phyloP scores from a whole-genome alignment of 495 filamentous ascomycete species.

The Hyaloscypha finlandica region DNA sequence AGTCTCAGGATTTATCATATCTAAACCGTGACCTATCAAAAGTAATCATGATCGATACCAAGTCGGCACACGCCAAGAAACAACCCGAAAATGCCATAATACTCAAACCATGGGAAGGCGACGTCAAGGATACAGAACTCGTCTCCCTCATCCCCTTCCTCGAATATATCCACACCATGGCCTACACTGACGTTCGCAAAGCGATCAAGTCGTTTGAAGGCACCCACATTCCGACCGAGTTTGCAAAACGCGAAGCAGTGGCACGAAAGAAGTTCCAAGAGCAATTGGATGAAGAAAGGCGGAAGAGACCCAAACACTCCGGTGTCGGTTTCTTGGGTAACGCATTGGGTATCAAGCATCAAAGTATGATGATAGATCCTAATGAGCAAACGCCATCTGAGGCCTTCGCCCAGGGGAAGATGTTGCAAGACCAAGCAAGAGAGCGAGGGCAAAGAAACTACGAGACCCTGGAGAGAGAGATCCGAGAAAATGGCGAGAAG shows the following conservation, averaged over 20 bases:
- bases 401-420: conserved; percentile 85
- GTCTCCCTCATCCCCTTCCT: conserved; percentile 91
- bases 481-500: conserved; percentile 87
- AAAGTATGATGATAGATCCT: conserved; percentile 42
- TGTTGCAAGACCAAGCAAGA: conserved; percentile 88
- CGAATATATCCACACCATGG: conserved; percentile 95
- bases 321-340: conserved; percentile 64
- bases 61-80: conserved; percentile 71
- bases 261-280: conserved; percentile 79
- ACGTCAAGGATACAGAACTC: conserved; percentile 77
- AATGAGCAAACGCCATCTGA: conserved; percentile 71
- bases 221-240: conserved; percentile 82
- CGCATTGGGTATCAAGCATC: conserved; percentile 74
- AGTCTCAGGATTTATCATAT: conserved; percentile 81
- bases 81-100: conserved; percentile 96
- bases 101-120: conserved; percentile 84
- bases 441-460: conserved; percentile 91
- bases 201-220: conserved; percentile 88
- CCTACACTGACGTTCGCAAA: conserved; percentile 77
- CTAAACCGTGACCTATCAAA: conserved; percentile 94
- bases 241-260: conserved; percentile 81
- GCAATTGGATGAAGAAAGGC: conserved; percentile 69
- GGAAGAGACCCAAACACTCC: conserved; percentile 50
- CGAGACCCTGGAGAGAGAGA: conserved; percentile 82
- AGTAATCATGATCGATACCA: conserved; percentile 89